Base-by-base conservation (phyloP, 352 stramenopile genomes). In the Achlya hypogyna region DNA sequence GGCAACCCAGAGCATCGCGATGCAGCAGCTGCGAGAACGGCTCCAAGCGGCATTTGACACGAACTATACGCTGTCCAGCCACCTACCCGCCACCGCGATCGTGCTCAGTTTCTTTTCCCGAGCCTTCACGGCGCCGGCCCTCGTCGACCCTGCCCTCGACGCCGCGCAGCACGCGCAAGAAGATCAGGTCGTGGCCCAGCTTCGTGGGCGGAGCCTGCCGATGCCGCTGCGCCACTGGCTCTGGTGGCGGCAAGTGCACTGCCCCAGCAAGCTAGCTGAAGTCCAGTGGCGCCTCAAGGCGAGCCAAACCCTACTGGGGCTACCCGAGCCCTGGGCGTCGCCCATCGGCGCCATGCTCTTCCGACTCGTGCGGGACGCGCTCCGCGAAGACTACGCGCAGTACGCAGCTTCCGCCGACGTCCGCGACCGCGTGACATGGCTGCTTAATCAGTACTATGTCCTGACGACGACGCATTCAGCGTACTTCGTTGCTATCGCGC, bases 371-470 rank as follows among this genome's bases (percentile, higher is more conserved):
- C 60, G 40, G 4, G 60, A 67, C 20, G 23, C 60, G 4, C 18
- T 67, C 28, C 9, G 18, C 2, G 60, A 58, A 6, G 49, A 54
- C 49, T 54, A 16, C 16, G 6, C 49, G 23, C 23, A 34, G 29
- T 54, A 34, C 22, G 22, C 8, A 3, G 18, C 20, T 12, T 18
- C 4, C 0, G 14, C n/a, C 25, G 32, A 60, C 42, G 25, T 53
- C 31, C 27, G 25, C 9, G 6, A 45, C 35, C 40, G 60, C 6
- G 27, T 67, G 4, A 32, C 22, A 25, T 28, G 38, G 23, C 23
- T 58, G n/a, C 32, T 67, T 9, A 67, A 67, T 43, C 14, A 54
- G 29, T 58, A 47, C 34, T 67, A 43, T 53, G 60, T 67, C 25
- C 23, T 67, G 40, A 67, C 60, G 5, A 58, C 35, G 32, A 29